Evolutionary conservation across 805 yeast species (phyloP).

Genomic region (Schizosaccharomyces octosporus): DNA sequence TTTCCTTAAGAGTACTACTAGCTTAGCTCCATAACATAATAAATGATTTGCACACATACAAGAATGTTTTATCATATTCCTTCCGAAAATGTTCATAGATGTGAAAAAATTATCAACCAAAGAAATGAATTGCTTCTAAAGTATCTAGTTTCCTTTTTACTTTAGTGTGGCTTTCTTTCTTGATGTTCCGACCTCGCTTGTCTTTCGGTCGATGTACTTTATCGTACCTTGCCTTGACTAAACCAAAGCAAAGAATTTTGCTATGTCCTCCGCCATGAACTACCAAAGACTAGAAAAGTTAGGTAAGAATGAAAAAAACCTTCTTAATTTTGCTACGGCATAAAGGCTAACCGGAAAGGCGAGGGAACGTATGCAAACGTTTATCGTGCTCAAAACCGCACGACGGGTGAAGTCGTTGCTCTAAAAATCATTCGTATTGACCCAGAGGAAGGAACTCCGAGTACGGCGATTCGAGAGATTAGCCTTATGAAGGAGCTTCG

Average conservation of each 20-base stretch:
- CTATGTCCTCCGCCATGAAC: not conserved
- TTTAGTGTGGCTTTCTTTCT: too few relatives aligned
- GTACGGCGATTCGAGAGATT: constrained; percentile 90
- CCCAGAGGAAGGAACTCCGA: constrained; percentile 94
- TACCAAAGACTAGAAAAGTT: constrained; percentile 36
- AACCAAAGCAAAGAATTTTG: not conserved
- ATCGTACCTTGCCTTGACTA: not conserved
- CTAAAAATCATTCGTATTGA: constrained; percentile 83
- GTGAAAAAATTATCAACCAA: too few relatives aligned
- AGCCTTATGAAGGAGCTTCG: constrained; percentile 84
- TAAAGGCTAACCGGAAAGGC: not conserved
- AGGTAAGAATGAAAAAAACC: constrained; percentile 17
- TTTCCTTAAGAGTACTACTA: too few relatives aligned
- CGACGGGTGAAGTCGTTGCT: constrained; percentile 76
- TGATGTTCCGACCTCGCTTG: too few relatives aligned
- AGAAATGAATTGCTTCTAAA: too few relatives aligned
- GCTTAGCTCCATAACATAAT: too few relatives aligned
- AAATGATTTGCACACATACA: too few relatives aligned
- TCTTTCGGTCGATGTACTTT: too few relatives aligned
- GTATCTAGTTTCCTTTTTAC: too few relatives aligned
- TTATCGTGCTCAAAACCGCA: constrained; percentile 70
- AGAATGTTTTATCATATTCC: too few relatives aligned
- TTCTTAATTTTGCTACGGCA: not conserved
- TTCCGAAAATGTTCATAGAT: too few relatives aligned
- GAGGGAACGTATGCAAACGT: constrained; percentile 98